These are phyloP conservation scores for Achaetomium macrosporum DNA, from an alignment of 2,329 filamentous ascomycete genomes.

Conservation along the genomic window DNA sequence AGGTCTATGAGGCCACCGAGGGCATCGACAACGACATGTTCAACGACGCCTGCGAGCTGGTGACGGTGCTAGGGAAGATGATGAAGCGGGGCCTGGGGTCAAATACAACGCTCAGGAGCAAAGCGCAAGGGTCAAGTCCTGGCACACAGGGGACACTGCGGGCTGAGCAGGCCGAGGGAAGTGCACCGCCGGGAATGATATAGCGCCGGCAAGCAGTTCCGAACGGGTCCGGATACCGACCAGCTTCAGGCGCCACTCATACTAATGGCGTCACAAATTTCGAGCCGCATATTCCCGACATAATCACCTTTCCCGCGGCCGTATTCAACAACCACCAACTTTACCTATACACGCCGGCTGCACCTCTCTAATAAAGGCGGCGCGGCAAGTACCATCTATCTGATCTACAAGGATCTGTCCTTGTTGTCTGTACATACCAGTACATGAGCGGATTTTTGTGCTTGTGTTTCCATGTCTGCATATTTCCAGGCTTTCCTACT, in stretches of 20 bases:
- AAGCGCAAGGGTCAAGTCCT: slow-evolving; percentile 30
- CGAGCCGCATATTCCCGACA: background rate
- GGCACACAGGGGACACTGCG: slow-evolving; percentile 25
- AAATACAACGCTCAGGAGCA: slow-evolving; percentile 31
- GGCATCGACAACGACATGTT: slow-evolving; percentile 96
- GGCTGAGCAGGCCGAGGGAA: slow-evolving; percentile 10
- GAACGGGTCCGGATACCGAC: background rate
- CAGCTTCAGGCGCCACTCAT: background rate
- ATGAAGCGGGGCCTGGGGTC: slow-evolving; percentile 64
- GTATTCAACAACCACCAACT: too few relatives aligned
- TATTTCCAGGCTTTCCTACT: background rate
- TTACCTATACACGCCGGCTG: background rate
- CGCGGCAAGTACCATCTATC: background rate
- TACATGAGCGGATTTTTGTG: background rate
- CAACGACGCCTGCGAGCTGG: slow-evolving; percentile 80
- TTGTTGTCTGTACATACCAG: background rate
- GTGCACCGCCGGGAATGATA: slow-evolving; percentile 24
- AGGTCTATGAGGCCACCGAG: slow-evolving; percentile 86
- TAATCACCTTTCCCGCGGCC: background rate
- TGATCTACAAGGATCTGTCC: background rate
- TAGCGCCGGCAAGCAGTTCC: background rate
- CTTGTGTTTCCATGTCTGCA: slow-evolving; percentile 1
- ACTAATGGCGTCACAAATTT: background rate
- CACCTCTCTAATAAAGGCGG: background rate
- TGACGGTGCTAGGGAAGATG: slow-evolving; percentile 81